Conservation (phyloP, 345 rosid species). For the Schrenkiella parvula region DNA sequence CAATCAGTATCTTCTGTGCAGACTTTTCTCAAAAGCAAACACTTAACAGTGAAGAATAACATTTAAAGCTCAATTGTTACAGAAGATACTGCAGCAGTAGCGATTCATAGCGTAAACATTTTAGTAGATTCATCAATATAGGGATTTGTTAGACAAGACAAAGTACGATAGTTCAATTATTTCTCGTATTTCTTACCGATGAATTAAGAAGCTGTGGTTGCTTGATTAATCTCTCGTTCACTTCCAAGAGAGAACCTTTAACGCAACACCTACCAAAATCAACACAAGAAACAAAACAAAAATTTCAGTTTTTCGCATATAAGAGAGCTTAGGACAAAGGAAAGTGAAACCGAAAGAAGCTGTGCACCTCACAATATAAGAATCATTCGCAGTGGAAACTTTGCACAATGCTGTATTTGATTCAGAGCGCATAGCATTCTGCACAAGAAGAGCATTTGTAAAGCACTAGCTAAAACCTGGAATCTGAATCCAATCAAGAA, state of each 20-base stretch:
- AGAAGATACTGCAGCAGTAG: neutral
- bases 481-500: neutral
- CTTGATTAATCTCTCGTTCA: constrained; percentile 71
- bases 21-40: neutral
- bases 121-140: neutral
- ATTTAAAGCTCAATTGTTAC: neutral
- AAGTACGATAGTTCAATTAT: neutral
- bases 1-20: too few relatives aligned
- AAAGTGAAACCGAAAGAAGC: neutral
- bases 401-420: constrained; percentile 84
- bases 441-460: constrained; percentile 1
- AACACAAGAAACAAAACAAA: neutral
- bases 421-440: constrained; percentile 92
- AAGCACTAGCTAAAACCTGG: neutral
- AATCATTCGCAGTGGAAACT: constrained; percentile 54
- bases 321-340: neutral
- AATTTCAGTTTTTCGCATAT: neutral
- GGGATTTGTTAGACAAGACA: neutral
- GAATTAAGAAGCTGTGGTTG: constrained; percentile 70
- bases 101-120: neutral
- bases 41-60: neutral
- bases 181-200: constrained; percentile 38
- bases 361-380: constrained; percentile 71
- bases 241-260: constrained; percentile 89
- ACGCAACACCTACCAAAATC: constrained; percentile 70